Conservation (phyloP, 1,284 basidiomycete genomes). For the Vanrija sp. region DNA sequence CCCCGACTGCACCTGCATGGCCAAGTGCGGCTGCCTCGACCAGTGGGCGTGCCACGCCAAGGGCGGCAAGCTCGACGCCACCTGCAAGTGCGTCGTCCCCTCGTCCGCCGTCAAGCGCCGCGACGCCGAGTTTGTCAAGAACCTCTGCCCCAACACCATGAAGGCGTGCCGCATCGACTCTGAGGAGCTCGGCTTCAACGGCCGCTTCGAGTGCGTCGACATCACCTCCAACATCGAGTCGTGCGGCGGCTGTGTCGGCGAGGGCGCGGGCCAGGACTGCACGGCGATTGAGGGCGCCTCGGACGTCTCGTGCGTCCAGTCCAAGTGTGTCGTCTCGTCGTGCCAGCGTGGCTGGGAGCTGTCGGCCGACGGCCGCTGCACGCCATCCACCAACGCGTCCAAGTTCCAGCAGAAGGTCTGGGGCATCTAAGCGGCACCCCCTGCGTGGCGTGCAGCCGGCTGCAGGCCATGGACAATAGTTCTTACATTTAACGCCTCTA, state of each 20-base stretch:
- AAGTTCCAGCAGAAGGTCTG: no score
- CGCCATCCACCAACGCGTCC: no score
- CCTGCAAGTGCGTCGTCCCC: constrained; percentile 14
- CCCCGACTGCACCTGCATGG: constrained; percentile 14
- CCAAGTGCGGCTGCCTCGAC: constrained; percentile 5
- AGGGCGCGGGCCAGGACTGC: constrained; percentile 63
- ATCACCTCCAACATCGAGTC: constrained; percentile 19
- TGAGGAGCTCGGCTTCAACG: not conserved
- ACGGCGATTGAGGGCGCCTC: constrained; percentile 57
- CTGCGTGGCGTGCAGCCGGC: no score
- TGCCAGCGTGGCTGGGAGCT: constrained; percentile 3
- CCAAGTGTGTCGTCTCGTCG: constrained; percentile 14
- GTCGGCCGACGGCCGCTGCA: no score
- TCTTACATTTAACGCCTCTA: no score
- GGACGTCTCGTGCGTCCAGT: constrained; percentile 16
- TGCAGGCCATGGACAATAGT: no score
- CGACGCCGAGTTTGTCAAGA: not conserved
- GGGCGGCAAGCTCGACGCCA: constrained; percentile 11
- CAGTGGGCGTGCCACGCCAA: constrained; percentile 12
- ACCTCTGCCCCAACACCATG: constrained; percentile 5
- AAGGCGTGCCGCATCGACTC: constrained; percentile 12
- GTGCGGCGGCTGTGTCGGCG: constrained; percentile 65
- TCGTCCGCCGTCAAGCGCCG: constrained; percentile 2
- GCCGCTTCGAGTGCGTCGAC: constrained; percentile 21
- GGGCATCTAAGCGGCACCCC: no score